phyloP scores from a whole-genome alignment of 768 basidiomycete genomes.

The Kwoniella europaea region DNA sequence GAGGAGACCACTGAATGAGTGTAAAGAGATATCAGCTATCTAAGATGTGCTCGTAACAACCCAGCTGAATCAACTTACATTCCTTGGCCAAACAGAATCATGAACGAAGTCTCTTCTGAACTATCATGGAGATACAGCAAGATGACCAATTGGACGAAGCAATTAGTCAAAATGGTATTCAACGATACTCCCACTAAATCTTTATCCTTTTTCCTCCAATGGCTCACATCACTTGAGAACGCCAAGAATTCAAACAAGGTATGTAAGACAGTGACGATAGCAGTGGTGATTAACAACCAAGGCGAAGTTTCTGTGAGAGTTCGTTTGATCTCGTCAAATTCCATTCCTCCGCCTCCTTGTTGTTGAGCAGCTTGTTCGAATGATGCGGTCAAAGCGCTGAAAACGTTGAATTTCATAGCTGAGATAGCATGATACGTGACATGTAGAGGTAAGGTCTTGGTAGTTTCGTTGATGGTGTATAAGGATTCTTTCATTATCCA shows the following conservation, averaged over 20 bases:
- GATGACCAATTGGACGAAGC: conserved; percentile 79
- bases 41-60: no score
- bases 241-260: conserved; percentile 92
- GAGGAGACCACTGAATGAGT: conserved; percentile 45
- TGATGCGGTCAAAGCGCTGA: conserved; percentile 79
- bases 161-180: conserved; percentile 84
- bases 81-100: conserved; percentile 75
- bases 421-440: conserved; percentile 84
- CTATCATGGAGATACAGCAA: conserved; percentile 93
- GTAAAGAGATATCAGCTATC: no score
- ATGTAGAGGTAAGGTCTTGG: conserved; percentile 74
- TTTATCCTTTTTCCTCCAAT: conserved; percentile 87
- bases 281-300: conserved; percentile 83
- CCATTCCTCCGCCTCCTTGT: conserved; percentile 60
- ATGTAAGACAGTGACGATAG: conserved; percentile 82
- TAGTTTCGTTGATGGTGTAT: conserved; percentile 82
- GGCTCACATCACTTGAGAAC: conserved; percentile 91
- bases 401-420: conserved; percentile 70
- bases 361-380: conserved; percentile 80
- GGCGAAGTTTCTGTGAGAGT: conserved; percentile 75
- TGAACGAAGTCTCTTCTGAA: conserved; percentile 93
- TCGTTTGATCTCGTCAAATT: conserved; percentile 93
- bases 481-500: conserved; percentile 83
- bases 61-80: conserved; percentile 37
- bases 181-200: conserved; percentile 95